Conservation (phyloP, 495 filamentous ascomycete species). For the Penicillium egyptiacum region DNA sequence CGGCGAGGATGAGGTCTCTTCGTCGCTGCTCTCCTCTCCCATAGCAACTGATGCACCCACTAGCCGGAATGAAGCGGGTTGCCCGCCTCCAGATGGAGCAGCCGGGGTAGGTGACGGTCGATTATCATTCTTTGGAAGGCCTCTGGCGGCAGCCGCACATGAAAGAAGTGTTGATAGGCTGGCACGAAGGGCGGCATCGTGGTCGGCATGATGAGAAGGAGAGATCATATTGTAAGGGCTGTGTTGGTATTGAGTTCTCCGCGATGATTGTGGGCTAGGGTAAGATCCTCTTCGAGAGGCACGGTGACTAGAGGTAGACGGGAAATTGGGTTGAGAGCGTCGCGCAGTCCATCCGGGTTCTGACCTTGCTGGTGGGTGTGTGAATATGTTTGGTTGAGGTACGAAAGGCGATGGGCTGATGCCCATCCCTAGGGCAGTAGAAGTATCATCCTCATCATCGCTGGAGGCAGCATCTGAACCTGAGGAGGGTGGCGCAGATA, state of each 20-base stretch:
- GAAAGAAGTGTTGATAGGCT: constrained; percentile 93
- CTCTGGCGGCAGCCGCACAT: constrained; percentile 83
- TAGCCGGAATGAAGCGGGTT: constrained; percentile 51
- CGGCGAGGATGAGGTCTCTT: constrained; percentile 19
- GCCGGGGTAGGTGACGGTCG: constrained; percentile 24
- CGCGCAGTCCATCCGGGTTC: constrained; percentile 49
- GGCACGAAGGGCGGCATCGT: constrained; percentile 89
- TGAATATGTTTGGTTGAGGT: constrained; percentile 87
- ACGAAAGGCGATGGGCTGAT: constrained; percentile 64
- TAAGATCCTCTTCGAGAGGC: constrained; percentile 41
- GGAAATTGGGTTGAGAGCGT: constrained; percentile 40
- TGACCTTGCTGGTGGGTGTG: constrained; percentile 70
- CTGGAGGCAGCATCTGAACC: constrained; percentile 51
- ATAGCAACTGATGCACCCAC: constrained; percentile 76
- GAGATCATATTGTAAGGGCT: constrained; percentile 64
- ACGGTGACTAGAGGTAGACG: constrained; percentile 36
- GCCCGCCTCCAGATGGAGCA: constrained; percentile 23
- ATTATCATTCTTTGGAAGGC: constrained; percentile 65
- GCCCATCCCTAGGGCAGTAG: constrained; percentile 72
- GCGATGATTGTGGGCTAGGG: constrained; percentile 32
- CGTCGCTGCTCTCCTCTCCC: constrained; percentile 42
- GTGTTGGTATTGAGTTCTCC: constrained; percentile 37
- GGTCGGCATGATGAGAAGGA: constrained; percentile 77
- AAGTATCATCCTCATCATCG: constrained; percentile 73
- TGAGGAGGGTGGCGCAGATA: constrained; percentile 30